phyloP scores from a whole-genome alignment of 1,139 yeast genomes.

The Dujonia santamariae region DNA sequence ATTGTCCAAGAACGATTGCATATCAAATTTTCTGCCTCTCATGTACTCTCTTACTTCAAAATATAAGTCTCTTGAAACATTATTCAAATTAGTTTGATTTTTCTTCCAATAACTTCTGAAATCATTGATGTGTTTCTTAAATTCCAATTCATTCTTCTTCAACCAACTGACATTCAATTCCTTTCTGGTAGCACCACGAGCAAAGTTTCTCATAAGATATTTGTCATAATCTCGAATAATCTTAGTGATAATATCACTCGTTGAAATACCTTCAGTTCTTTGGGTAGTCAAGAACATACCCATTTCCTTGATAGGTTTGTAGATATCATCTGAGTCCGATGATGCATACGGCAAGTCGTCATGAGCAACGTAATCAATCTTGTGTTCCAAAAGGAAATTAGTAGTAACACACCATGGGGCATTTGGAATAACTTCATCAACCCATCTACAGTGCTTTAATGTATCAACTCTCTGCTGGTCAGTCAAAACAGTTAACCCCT shows the following conservation, averaged over 20 bases:
- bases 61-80: slow-evolving; percentile 76
- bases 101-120: slow-evolving; percentile 83
- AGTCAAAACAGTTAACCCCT: slow-evolving; percentile 87
- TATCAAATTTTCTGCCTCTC: slow-evolving; percentile 48
- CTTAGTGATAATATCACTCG: slow-evolving; percentile 92
- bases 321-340: slow-evolving; percentile 83
- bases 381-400: slow-evolving; percentile 72
- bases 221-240: slow-evolving; percentile 95
- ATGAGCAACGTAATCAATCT: slow-evolving; percentile 94
- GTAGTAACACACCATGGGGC: slow-evolving; percentile 96
- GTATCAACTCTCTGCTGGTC: slow-evolving; percentile 90
- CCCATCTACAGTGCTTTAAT: slow-evolving; percentile 90
- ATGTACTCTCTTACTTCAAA: slow-evolving; percentile 78
- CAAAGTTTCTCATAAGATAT: slow-evolving; percentile 93
- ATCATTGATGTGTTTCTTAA: slow-evolving; percentile 84
- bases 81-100: slow-evolving; percentile 65
- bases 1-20: slow-evolving; percentile 27
- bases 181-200: slow-evolving; percentile 94
- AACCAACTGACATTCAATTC: slow-evolving; percentile 96
- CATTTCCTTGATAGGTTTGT: slow-evolving; percentile 82
- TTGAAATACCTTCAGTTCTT: slow-evolving; percentile 93
- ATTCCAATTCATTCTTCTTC: slow-evolving; percentile 91
- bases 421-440: slow-evolving; percentile 88
- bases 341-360: slow-evolving; percentile 95
- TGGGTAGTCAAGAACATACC: slow-evolving; percentile 95